Percentiles rank a stretch among this genome's conserved stretches.
Conservation (phyloP, 192 early-diverging fungal species). For the Gryganskiella cystojenkinii region DNA sequence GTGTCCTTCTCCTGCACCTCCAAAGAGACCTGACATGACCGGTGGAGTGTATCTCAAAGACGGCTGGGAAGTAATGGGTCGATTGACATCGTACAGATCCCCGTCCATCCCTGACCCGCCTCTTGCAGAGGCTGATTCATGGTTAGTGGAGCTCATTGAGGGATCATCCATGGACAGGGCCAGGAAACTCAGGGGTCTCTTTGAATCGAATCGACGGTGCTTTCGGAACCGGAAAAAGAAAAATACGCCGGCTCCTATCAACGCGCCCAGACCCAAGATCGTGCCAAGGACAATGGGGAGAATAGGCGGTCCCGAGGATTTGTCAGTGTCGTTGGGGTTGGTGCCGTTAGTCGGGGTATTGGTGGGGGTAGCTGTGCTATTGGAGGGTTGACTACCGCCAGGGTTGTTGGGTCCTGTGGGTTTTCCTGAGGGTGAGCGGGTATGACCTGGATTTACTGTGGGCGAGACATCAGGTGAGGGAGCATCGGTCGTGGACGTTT, state of each 20-base stretch:
- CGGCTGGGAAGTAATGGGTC: slow-evolving; percentile 27
- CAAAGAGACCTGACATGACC: slow-evolving; percentile 19
- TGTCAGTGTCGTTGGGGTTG: slow-evolving; percentile 7
- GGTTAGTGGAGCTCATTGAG: neutral
- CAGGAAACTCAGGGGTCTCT: slow-evolving; percentile 44
- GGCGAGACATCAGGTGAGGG: too few species aligned
- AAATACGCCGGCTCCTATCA: slow-evolving; percentile 27
- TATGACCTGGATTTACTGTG: too few species aligned
- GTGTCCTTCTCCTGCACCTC: neutral
- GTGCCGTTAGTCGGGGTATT: slow-evolving; percentile 1
- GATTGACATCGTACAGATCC: slow-evolving; percentile 17
- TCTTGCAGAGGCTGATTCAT: slow-evolving; percentile 5
- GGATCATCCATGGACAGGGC: slow-evolving; percentile 38
- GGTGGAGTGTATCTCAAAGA: slow-evolving; percentile 38
- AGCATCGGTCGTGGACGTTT: too few species aligned
- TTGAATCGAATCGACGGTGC: slow-evolving; percentile 33
- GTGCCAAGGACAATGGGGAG: slow-evolving; percentile 45
- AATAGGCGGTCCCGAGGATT: slow-evolving; percentile 9
- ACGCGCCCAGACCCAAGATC: slow-evolving; percentile 19
- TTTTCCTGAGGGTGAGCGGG: neutral
- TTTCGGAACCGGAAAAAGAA: slow-evolving; percentile 43
- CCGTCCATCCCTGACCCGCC: slow-evolving; percentile 16
- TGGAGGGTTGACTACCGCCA: neutral
- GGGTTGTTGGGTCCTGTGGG: slow-evolving; percentile 3
- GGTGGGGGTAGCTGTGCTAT: slow-evolving; percentile 1